Conservation (phyloP, 768 basidiomycete genomes). For the Pisolithus microcarpus region DNA sequence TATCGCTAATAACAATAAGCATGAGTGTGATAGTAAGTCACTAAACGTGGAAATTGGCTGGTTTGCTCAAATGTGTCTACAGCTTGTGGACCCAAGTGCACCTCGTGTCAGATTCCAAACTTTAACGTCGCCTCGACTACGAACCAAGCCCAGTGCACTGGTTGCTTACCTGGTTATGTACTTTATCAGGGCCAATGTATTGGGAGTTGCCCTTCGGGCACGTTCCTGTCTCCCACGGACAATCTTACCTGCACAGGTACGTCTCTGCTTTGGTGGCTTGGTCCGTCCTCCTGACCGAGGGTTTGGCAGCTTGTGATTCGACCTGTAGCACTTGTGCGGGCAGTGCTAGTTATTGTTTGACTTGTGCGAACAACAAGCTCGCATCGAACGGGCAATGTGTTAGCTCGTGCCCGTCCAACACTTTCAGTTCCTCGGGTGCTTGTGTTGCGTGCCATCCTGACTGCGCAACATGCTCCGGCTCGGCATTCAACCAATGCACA, state of each 20-base stretch:
- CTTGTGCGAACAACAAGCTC: constrained; percentile 59
- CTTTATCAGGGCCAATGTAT: constrained; percentile 68
- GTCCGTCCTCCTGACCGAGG: constrained; percentile 5
- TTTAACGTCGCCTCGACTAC: constrained; percentile 65
- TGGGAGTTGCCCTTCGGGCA: constrained; percentile 61
- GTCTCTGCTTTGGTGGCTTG: constrained; percentile 18
- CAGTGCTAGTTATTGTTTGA: constrained; percentile 61
- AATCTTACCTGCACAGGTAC: constrained; percentile 68
- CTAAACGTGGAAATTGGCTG: neutral
- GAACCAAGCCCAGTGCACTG: constrained; percentile 63
- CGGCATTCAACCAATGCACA: constrained; percentile 71
- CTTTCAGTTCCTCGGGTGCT: constrained; percentile 55
- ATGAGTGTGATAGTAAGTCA: constrained; percentile 68
- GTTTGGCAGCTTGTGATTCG: constrained; percentile 53
- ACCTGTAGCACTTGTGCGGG: constrained; percentile 69
- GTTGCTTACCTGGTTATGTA: constrained; percentile 70
- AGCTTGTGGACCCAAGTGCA: constrained; percentile 84
- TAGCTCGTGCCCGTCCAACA: constrained; percentile 63
- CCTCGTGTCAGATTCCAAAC: constrained; percentile 64
- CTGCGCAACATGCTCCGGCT: constrained; percentile 76
- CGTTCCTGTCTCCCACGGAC: constrained; percentile 64
- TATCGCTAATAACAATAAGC: constrained; percentile 75
- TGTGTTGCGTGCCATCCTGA: constrained; percentile 82
- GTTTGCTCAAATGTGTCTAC: constrained; percentile 1
- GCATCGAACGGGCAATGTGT: constrained; percentile 72